A percentile compares a stretch with the other conserved stretches of the same genome.
Evolutionary conservation across 441 rosid genomes (phyloP).

Genomic region (Eruca vesicaria): DNA sequence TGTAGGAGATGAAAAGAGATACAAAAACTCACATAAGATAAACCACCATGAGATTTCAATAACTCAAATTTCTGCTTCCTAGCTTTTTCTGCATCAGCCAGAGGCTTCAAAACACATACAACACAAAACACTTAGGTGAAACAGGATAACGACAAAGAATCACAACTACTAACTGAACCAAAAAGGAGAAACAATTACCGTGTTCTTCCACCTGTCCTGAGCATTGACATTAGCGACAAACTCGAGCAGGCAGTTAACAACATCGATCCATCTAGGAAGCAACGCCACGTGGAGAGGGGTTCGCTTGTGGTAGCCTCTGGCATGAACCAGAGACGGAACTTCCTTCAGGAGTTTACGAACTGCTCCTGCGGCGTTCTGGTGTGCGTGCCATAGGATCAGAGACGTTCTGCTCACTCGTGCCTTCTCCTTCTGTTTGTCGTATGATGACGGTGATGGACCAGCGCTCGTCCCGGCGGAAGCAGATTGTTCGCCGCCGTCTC

Average conservation of each 20-base stretch:
- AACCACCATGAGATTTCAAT: constrained; percentile 78
- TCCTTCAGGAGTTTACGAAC: constrained; percentile 95
- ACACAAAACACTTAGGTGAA: neutral
- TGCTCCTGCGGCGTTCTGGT: constrained; percentile 83
- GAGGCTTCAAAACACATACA: constrained; percentile 51
- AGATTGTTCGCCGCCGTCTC: constrained; percentile 35
- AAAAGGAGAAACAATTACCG: constrained; percentile 42
- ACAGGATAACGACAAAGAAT: neutral
- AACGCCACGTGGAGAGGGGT: constrained; percentile 98
- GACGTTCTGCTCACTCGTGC: too few species aligned
- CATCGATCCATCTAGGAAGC: constrained; percentile 92
- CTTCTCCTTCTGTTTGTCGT: constrained; percentile 78
- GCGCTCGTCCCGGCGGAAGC: constrained; percentile 19
- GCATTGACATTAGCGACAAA: constrained; percentile 97
- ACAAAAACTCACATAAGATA: constrained; percentile 72
- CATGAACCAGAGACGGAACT: too few species aligned
- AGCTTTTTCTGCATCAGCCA: constrained; percentile 99
- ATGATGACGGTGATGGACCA: constrained; percentile 31
- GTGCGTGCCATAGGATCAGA: too few species aligned
- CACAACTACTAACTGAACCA: too few species aligned
- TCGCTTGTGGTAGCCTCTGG: constrained; percentile 90
- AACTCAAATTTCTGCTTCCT: constrained; percentile 67
- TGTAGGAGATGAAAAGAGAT: neutral
- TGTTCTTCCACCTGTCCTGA: constrained; percentile 98
- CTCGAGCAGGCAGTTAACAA: constrained; percentile 80